Evolutionary conservation across 805 yeast genomes (phyloP).

Genomic region (Saturnispora gosingensis): DNA sequence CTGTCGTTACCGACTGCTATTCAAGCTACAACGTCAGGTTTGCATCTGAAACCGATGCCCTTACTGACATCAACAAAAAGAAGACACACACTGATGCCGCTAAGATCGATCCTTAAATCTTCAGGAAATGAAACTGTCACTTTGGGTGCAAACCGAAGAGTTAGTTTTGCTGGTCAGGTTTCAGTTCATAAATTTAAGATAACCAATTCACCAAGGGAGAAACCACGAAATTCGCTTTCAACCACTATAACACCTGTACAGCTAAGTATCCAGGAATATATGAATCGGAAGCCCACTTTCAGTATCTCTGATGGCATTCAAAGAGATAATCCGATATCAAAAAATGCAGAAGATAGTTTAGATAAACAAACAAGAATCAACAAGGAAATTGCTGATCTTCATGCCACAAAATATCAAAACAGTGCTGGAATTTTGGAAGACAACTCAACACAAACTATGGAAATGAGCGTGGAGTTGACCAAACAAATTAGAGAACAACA

Average conservation of each 20-base stretch:
- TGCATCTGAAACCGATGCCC: neutral
- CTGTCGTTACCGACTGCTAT: slow-evolving; percentile 1
- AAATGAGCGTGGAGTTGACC: slow-evolving; percentile 20
- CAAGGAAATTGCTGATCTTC: slow-evolving; percentile 5
- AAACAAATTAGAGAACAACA: slow-evolving; percentile 17
- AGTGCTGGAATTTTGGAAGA: slow-evolving; percentile 12
- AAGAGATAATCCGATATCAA: slow-evolving; percentile 4
- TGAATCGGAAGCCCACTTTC: neutral
- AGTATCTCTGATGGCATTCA: neutral
- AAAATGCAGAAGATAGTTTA: neutral
- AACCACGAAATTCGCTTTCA: slow-evolving; percentile 7
- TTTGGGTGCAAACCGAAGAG: slow-evolving; percentile 39
- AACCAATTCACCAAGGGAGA: slow-evolving; percentile 6
- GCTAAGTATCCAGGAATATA: slow-evolving; percentile 1
- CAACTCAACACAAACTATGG: slow-evolving; percentile 25
- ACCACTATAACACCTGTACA: neutral
- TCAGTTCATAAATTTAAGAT: slow-evolving; percentile 41
- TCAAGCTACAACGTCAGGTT: neutral
- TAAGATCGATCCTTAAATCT: slow-evolving; percentile 32
- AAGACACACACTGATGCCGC: slow-evolving; percentile 30
- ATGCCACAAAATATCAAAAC: slow-evolving; percentile 1
- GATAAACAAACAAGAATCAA: slow-evolving; percentile 1
- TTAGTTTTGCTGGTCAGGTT: slow-evolving; percentile 71
- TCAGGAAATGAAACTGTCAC: slow-evolving; percentile 27
- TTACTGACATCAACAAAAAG: slow-evolving; percentile 13